Conservation (phyloP, 1,284 basidiomycete species). For the Pisolithus thermaeus region DNA sequence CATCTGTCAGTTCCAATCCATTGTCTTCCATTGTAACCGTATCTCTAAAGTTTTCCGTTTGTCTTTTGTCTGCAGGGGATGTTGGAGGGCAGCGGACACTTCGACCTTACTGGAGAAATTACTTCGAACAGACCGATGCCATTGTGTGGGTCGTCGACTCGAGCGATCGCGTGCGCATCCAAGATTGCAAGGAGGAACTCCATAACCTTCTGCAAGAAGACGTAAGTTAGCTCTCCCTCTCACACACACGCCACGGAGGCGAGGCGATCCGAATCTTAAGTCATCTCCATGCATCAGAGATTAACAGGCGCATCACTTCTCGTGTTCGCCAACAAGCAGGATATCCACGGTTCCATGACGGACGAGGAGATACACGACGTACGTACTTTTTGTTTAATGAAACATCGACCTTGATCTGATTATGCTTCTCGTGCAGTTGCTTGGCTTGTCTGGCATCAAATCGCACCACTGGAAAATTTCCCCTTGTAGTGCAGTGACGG, state of each 20-base stretch:
- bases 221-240: slow-evolving; percentile 44
- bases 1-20: slow-evolving; percentile 62
- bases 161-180: slow-evolving; percentile 82
- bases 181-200: slow-evolving; percentile 86
- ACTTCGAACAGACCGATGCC: slow-evolving; percentile 98
- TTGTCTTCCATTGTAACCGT: slow-evolving; percentile 11
- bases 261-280: slow-evolving; percentile 8
- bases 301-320: slow-evolving; percentile 91
- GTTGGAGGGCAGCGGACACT: slow-evolving; percentile 95
- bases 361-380: slow-evolving; percentile 80
- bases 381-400: slow-evolving; percentile 26
- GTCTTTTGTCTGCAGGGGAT: slow-evolving; percentile 65
- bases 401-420: slow-evolving; percentile 7
- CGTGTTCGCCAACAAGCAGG: slow-evolving; percentile 99
- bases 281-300: slow-evolving; percentile 47
- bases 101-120: slow-evolving; percentile 98
- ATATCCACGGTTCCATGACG: slow-evolving; percentile 84
- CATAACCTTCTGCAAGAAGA: slow-evolving; percentile 86
- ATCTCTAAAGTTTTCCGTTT: background rate
- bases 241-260: background rate
- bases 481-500: slow-evolving; percentile 90
- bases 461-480: slow-evolving; percentile 90
- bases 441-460: slow-evolving; percentile 72
- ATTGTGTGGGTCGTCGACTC: slow-evolving; percentile 99
- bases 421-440: slow-evolving; percentile 45